These are phyloP conservation scores for Populus euphratica DNA, from an alignment of 345 rosid genomes.

Conservation along the genomic window DNA sequence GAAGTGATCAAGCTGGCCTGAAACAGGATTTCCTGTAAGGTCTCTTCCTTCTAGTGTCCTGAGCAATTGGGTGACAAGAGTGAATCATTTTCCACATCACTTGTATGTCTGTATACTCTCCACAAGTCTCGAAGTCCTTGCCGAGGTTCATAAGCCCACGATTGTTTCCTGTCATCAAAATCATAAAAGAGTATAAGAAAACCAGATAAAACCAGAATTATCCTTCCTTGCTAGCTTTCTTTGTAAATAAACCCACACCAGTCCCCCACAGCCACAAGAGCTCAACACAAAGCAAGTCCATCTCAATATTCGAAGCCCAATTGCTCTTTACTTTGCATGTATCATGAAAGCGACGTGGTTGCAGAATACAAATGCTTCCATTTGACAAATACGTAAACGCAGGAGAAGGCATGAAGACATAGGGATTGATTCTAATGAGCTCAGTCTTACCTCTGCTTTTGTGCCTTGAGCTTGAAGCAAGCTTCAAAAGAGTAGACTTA, in stretches of 20 bases:
- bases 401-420: not conserved
- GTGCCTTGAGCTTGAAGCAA: constrained; percentile 31
- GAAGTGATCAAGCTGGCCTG: constrained; percentile 19
- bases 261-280: not conserved
- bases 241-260: too few relatives aligned
- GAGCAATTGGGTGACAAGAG: constrained; percentile 19
- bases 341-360: not conserved
- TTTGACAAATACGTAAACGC: not conserved
- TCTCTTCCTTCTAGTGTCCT: constrained; percentile 18
- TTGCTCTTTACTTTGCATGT: too few relatives aligned
- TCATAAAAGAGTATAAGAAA: not conserved
- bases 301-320: too few relatives aligned
- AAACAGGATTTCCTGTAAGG: constrained; percentile 33
- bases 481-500: constrained; percentile 36
- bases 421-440: not conserved
- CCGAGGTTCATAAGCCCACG: constrained; percentile 38
- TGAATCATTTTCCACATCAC: constrained; percentile 69
- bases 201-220: not conserved
- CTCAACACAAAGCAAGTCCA: too few relatives aligned
- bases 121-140: constrained; percentile 61
- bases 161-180: constrained; percentile 29
- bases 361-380: not conserved
- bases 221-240: not conserved
- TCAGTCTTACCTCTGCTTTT: constrained; percentile 41
- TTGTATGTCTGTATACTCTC: constrained; percentile 52